Evolutionary conservation across 1,139 yeast species (phyloP).

Genomic region (Taphrina confusa): DNA sequence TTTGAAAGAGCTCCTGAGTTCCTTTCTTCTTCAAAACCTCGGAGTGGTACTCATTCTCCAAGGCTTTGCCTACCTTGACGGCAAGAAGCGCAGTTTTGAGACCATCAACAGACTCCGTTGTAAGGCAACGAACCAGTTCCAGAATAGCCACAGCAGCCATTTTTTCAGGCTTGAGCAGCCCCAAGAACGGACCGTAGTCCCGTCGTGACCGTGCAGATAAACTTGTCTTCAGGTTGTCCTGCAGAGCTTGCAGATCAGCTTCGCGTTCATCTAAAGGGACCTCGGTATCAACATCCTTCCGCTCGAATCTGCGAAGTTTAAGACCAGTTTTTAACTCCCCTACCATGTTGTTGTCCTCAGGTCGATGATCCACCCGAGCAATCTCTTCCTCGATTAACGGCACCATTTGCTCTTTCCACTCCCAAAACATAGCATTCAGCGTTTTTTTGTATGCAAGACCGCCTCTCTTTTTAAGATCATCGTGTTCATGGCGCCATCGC

Average conservation of each 20-base stretch:
- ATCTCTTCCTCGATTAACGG: conserved; percentile 70
- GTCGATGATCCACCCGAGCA: conserved; percentile 45
- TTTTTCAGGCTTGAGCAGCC: conserved; percentile 71
- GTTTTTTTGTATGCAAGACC: conserved; percentile 56
- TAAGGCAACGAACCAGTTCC: conserved; percentile 71
- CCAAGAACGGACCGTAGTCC: conserved; percentile 76
- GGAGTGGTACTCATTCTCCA: conserved; percentile 73
- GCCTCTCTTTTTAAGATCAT: conserved; percentile 68
- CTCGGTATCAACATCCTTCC: not conserved
- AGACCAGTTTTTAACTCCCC: conserved; percentile 35
- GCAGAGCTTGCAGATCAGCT: conserved; percentile 18
- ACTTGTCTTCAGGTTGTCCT: conserved; percentile 10
- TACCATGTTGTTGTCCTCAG: not conserved
- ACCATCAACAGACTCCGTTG: conserved; percentile 83
- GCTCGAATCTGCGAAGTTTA: conserved; percentile 6
- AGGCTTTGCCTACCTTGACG: conserved; percentile 75
- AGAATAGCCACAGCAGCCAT: conserved; percentile 81
- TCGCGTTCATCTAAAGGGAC: conserved; percentile 15
- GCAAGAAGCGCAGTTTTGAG: conserved; percentile 84
- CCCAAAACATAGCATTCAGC: conserved; percentile 73
- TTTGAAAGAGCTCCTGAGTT: conserved; percentile 43
- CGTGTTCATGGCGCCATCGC: conserved; percentile 84
- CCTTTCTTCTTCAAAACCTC: conserved; percentile 57
- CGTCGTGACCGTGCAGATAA: conserved; percentile 52
- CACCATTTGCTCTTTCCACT: conserved; percentile 69